Conservation (phyloP, 495 filamentous ascomycete genomes). For the Ramalina intermedia region DNA sequence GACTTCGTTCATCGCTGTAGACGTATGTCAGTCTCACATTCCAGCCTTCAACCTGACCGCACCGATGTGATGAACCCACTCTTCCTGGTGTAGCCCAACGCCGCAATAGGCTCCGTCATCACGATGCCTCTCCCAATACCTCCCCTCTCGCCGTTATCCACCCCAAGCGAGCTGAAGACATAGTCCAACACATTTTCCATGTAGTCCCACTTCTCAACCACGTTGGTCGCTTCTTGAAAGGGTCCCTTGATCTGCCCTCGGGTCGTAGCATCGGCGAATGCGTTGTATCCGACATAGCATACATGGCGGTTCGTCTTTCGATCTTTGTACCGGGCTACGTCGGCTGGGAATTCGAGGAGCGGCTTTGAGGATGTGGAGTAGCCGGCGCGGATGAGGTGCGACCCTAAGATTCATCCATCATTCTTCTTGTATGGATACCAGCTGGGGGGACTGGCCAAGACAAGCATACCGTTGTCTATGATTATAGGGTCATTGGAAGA, state of each 20-base stretch:
- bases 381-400: constrained; percentile 75
- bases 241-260: constrained; percentile 78
- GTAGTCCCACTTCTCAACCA: constrained; percentile 94
- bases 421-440: neutral
- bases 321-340: constrained; percentile 87
- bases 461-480: constrained; percentile 79
- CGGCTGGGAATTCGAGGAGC: constrained; percentile 65
- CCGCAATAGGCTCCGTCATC: constrained; percentile 92
- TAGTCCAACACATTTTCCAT: constrained; percentile 90
- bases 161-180: constrained; percentile 78
- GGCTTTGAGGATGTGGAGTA: constrained; percentile 84
- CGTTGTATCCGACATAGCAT: constrained; percentile 79
- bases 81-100: constrained; percentile 69
- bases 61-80: constrained; percentile 36
- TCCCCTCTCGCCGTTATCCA: constrained; percentile 52
- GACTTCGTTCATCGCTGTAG: constrained; percentile 84
- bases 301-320: constrained; percentile 80
- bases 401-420: constrained; percentile 38
- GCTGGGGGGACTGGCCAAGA: neutral
- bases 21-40: neutral
- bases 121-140: constrained; percentile 73
- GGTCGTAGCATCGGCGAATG: constrained; percentile 85
- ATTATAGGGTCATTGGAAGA: constrained; percentile 61
- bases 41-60: neutral
- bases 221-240: constrained; percentile 78